A percentile compares a stretch with the other conserved stretches of the same genome.
Conservation (phyloP, 2,329 filamentous ascomycete genomes). For the Penicillium aurantiogriseum region DNA sequence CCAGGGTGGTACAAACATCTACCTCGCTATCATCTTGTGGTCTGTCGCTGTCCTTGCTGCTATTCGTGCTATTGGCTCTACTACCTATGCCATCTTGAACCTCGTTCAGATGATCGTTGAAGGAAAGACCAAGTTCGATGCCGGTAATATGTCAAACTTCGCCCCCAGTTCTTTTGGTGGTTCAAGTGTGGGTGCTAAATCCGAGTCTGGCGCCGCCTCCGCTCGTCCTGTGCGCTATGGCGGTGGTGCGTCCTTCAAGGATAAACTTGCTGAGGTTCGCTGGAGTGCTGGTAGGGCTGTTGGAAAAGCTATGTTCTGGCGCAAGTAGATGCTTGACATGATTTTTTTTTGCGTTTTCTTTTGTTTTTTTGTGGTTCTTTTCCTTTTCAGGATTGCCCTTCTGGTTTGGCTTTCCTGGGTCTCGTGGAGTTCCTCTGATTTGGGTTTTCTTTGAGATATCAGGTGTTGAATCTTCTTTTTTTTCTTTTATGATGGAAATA, state of each 20-base stretch:
- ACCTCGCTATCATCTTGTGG: slow-evolving; percentile 93
- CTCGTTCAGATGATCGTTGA: slow-evolving; percentile 81
- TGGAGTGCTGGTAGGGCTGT: slow-evolving; percentile 36
- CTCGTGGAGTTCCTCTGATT: slow-evolving; percentile 4
- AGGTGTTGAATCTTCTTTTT: slow-evolving; percentile 9
- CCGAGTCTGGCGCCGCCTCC: slow-evolving; percentile 16
- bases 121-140: slow-evolving; percentile 66
- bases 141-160: slow-evolving; percentile 35
- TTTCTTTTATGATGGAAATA: slow-evolving; percentile 24
- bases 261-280: slow-evolving; percentile 36
- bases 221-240: slow-evolving; percentile 30
- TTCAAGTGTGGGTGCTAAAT: slow-evolving; percentile 21
- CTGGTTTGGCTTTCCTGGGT: background rate
- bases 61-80: slow-evolving; percentile 81
- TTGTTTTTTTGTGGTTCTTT: background rate
- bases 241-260: slow-evolving; percentile 34
- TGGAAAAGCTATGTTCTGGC: slow-evolving; percentile 43
- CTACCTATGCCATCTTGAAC: slow-evolving; percentile 80
- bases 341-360: background rate
- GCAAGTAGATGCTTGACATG: slow-evolving; percentile 28
- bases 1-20: slow-evolving; percentile 77
- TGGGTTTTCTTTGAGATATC: slow-evolving; percentile 6
- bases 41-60: slow-evolving; percentile 79
- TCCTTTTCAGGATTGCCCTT: background rate
- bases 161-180: slow-evolving; percentile 25